Evolutionary conservation across 352 stramenopile genomes (phyloP).

Genomic region (Pythium dissimile): DNA sequence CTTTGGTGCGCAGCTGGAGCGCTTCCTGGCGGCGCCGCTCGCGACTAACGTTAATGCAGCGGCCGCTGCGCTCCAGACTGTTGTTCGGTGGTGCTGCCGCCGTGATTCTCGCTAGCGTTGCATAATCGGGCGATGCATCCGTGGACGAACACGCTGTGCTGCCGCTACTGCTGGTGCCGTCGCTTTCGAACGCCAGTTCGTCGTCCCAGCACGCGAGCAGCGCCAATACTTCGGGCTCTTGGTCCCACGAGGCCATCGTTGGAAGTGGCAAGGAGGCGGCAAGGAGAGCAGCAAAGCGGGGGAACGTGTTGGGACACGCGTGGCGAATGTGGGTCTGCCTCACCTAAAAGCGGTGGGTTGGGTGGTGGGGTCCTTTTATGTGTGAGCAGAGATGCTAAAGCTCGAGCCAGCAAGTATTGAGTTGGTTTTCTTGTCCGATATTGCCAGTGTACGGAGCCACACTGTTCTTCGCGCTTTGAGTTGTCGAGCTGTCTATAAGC

Average conservation of each 20-base stretch:
- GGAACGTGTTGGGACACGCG: not conserved
- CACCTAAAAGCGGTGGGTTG: too few relatives aligned
- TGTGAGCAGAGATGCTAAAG: not conserved
- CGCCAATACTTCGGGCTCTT: constrained; percentile 4
- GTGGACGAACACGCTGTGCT: not conserved
- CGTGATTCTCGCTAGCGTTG: not conserved
- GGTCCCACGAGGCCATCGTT: constrained; percentile 4
- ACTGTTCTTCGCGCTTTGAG: too few relatives aligned
- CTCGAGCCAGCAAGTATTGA: too few relatives aligned
- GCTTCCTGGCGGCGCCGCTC: constrained; percentile 20
- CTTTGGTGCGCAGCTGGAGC: constrained; percentile 1
- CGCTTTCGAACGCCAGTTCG: not conserved
- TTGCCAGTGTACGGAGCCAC: too few relatives aligned
- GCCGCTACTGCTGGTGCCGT: not conserved
- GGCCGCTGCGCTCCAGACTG: not conserved
- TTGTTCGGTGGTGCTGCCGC: not conserved
- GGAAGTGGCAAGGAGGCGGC: not conserved
- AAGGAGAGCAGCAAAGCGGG: not conserved
- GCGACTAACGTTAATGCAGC: constrained; percentile 10
- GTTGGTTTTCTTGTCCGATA: too few relatives aligned
- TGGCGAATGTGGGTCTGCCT: not conserved
- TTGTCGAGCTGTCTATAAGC: too few relatives aligned
- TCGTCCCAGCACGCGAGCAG: constrained; percentile 4
- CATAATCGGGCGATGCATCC: not conserved
- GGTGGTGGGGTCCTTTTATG: not conserved